Evolutionary conservation across 1,284 basidiomycete genomes (phyloP), one percentile per base, ranked within the genome.

Genomic region (Malassezia japonica): DNA sequence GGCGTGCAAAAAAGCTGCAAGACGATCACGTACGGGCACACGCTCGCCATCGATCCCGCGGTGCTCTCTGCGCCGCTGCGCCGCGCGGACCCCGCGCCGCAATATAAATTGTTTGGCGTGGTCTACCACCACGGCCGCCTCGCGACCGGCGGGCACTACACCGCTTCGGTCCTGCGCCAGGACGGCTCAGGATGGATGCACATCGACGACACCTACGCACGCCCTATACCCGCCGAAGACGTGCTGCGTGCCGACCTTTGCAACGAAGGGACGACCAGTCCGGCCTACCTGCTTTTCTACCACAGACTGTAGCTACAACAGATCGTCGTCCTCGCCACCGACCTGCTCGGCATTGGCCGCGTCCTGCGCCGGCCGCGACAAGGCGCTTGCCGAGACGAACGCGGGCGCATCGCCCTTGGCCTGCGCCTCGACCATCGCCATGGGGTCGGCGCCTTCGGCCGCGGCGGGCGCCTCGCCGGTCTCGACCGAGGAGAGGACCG

Each of bases 131-230:
- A 98, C 66, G 92, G 92, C 2, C 77, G 80, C 39, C 86, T 85
- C 12, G 89, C 92, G 0, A 83, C 83, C 0, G 91, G 91, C 6
- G 92, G 92, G 0, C 91, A 96, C 74, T 98, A 96, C 76, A 98
- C 91, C 1, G 82, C 94, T 37, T 85, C 91, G 59, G 86, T 94
- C 1, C 76, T 91, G 7, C 84, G 88, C 56, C 85, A 87, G 18
- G 82, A 82, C 61, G 80, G 82, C n/a, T 61, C 64, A 59, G 74
- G 63, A 56, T 96, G 87, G 92, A 79, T 94, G 52, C 83, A 91
- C 56, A 86, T 95, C 50, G 91, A 95, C 74, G 91, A 95, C 67
- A 89, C 92, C 73, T 35, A 50, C 12, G 61, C 50, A 40, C 50
- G 53, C 76, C 82, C 86, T 55, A 79, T 91, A 34, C 76, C 81